Evolutionary conservation across 1,139 yeast genomes (phyloP), one percentile per base, ranked within the genome.

Genomic region (Diutina pseudorugosa): DNA sequence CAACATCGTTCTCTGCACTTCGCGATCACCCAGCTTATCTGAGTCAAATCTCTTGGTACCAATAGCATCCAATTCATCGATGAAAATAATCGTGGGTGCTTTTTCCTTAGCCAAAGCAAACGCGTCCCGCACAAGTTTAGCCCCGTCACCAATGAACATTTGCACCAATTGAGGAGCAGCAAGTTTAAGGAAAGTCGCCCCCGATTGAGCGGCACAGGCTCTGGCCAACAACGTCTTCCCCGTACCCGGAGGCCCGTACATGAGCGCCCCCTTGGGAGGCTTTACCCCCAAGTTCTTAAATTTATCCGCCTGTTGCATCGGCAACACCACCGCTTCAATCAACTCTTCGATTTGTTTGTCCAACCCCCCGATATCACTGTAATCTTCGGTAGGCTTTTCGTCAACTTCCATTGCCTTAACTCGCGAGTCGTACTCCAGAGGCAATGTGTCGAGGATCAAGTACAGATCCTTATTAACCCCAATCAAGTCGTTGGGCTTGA

Each of bases 211-310:
- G 14, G 99, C 99, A 79, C 98, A 93, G 1, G 98, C 98, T 66
- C 98, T 81, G 5, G 99, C 99, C 59, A 93, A 76, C 57, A 93
- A 76, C 1, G 98, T 93, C 70, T 93, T 93, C 68, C 99, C 99
- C 1, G 99, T 93, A 64, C 99, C 99, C 52, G 99, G 99, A 18
- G 99, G 98, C 9, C 99, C 99, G 67, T 93, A 93, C 98, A 93
- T 93, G 56, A 93, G 75, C 0, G 98, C 98, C 61, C 98, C 98
- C 69, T 93, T 93, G 56, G 98, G 98, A 5, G 98, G 95, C 67
- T 88, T 91, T 62, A 93, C 90, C 52, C 98, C 97, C 68, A 93
- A 75, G 54, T 81, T 83, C 64, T 87, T 86, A 73, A 93, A 94
- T 71, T 93, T 93, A 52, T 94, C 98, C 27, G 96, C 95, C 66